Percentiles rank a stretch among this genome's conserved stretches.
These are phyloP conservation scores for Pseudohyphozyma bogoriensis DNA, from an alignment of 768 basidiomycete genomes.

Conservation along the genomic window DNA sequence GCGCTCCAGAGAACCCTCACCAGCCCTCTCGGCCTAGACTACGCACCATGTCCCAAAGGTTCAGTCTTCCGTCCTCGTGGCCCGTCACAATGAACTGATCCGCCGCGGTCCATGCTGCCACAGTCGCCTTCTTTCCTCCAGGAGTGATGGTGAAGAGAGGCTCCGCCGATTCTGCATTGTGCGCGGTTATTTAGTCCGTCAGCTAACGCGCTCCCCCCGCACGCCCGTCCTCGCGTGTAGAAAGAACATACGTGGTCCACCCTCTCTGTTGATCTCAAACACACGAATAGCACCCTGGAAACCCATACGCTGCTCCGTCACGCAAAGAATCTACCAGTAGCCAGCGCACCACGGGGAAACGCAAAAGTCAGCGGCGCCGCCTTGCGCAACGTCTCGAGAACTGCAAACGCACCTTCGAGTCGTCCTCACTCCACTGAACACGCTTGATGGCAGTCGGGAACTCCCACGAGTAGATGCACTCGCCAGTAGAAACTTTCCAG, in stretches of 20 bases:
- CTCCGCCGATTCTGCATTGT: constrained; percentile 15
- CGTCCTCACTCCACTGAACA: constrained; percentile 80
- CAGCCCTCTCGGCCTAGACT: background rate
- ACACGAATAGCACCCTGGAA: constrained; percentile 81
- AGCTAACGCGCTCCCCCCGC: background rate
- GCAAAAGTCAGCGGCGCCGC: background rate
- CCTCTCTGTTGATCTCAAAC: constrained; percentile 74
- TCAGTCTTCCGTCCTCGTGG: constrained; percentile 91
- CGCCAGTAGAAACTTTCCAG: constrained; percentile 80
- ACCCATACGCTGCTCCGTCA: constrained; percentile 97
- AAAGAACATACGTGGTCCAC: constrained; percentile 34
- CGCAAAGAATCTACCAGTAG: constrained; percentile 60
- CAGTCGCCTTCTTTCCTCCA: constrained; percentile 78
- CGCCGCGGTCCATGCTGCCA: constrained; percentile 76
- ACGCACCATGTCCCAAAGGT: constrained; percentile 63
- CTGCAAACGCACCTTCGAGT: constrained; percentile 38
- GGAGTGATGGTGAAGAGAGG: constrained; percentile 29
- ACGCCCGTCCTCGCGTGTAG: too few relatives aligned
- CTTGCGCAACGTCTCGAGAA: too few relatives aligned
- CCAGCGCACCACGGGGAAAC: constrained; percentile 29
- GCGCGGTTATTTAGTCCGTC: background rate
- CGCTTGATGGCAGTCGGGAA: constrained; percentile 97
- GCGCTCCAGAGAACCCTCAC: background rate
- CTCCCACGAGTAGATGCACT: constrained; percentile 91
- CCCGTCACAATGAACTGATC: constrained; percentile 78